Conservation (phyloP, 306 rosid species). For the Cicer yamashitae region DNA sequence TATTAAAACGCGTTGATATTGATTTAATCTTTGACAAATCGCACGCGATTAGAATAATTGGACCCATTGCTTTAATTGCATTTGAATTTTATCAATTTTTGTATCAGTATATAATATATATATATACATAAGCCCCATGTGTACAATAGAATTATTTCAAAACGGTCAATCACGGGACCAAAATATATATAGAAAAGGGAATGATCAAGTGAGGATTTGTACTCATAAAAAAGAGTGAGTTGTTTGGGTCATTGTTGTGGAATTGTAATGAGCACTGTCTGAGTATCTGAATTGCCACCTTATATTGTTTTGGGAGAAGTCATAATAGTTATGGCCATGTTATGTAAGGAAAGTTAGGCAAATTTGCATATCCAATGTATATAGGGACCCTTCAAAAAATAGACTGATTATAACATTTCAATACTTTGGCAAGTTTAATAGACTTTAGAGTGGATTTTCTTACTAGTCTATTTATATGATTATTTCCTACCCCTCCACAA, state of each 20-base stretch:
- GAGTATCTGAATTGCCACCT: slow-evolving; percentile 52
- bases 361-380: slow-evolving; percentile 47
- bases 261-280: slow-evolving; percentile 47
- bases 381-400: slow-evolving; percentile 52
- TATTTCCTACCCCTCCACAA: slow-evolving; percentile 56
- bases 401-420: slow-evolving; percentile 49
- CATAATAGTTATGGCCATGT: slow-evolving; percentile 54
- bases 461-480: slow-evolving; percentile 38
- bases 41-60: slow-evolving; percentile 53
- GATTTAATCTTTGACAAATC: slow-evolving; percentile 67
- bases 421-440: slow-evolving; percentile 54
- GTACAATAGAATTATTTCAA: slow-evolving; percentile 45
- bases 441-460: slow-evolving; percentile 49
- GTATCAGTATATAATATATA: background rate
- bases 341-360: slow-evolving; percentile 50
- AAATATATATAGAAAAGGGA: slow-evolving; percentile 28
- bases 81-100: slow-evolving; percentile 38
- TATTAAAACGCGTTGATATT: slow-evolving; percentile 59
- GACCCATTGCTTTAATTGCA: slow-evolving; percentile 47
- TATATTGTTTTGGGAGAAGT: slow-evolving; percentile 48
- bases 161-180: slow-evolving; percentile 41
- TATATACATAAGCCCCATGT: slow-evolving; percentile 28
- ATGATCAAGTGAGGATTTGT: slow-evolving; percentile 21
- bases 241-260: slow-evolving; percentile 40
- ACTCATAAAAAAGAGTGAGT: no score